Evolutionary conservation across 2,329 filamentous ascomycete species (phyloP).

Genomic region (Xylogone sp.): DNA sequence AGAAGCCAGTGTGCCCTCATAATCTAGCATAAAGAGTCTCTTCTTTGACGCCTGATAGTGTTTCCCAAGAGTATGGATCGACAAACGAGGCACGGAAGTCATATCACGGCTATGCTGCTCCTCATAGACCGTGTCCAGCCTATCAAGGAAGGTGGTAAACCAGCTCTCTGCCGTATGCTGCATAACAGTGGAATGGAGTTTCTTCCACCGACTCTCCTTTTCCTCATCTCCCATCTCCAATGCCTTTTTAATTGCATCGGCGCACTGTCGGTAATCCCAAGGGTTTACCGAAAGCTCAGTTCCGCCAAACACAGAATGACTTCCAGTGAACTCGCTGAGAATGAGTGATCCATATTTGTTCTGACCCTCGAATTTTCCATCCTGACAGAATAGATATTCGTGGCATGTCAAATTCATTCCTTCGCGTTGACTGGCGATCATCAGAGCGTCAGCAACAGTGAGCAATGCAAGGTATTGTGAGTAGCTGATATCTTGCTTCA

Average conservation of each 20-base stretch:
- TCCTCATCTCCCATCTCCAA: constrained; percentile 76
- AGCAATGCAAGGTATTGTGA: constrained; percentile 89
- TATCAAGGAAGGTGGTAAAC: constrained; percentile 71
- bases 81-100: constrained; percentile 81
- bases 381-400: constrained; percentile 90
- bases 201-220: constrained; percentile 69
- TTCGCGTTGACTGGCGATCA: constrained; percentile 93
- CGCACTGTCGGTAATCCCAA: constrained; percentile 89
- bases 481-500: constrained; percentile 93
- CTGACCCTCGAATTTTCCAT: constrained; percentile 63
- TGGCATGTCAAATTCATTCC: constrained; percentile 97
- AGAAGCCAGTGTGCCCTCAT: constrained; percentile 86
- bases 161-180: constrained; percentile 82
- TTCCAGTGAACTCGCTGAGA: constrained; percentile 92
- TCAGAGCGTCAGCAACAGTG: constrained; percentile 83
- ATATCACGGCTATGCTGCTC: constrained; percentile 84
- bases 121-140: constrained; percentile 72
- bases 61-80: constrained; percentile 58
- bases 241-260: constrained; percentile 78
- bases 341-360: constrained; percentile 89
- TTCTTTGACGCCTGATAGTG: constrained; percentile 64
- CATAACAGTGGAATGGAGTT: constrained; percentile 69
- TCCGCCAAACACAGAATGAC: constrained; percentile 77
- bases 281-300: constrained; percentile 86
- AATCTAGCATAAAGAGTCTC: constrained; percentile 86